Conservation (phyloP, 31 red algal genomes). For the Asparagopsis taxiformis region DNA sequence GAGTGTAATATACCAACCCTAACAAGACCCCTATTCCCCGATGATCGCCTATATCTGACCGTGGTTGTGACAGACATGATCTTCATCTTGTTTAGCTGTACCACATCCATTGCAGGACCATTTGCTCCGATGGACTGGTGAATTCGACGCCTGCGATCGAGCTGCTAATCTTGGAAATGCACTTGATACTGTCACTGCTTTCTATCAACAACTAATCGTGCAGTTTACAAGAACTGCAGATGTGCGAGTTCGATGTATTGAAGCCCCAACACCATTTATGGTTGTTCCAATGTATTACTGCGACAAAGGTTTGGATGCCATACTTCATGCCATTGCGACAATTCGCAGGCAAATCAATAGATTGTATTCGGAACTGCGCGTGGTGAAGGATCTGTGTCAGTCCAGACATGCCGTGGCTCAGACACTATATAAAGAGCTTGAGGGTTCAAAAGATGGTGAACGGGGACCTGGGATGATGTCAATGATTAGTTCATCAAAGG, state of each 20-base stretch:
- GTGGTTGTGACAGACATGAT: too few species aligned
- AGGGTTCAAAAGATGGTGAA: not conserved
- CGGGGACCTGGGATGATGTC: not conserved
- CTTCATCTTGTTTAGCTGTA: slow-evolving; percentile 1
- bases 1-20: too few species aligned
- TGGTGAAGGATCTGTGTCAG: not conserved
- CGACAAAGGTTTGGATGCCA: slow-evolving; percentile 5
- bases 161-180: not conserved
- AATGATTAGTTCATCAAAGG: not conserved
- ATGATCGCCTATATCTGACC: too few species aligned
- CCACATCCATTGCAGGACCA: not conserved
- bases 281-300: not conserved
- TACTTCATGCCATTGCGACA: not conserved
- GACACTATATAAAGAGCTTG: slow-evolving; percentile 7
- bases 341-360: slow-evolving; percentile 5
- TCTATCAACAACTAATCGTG: not conserved
- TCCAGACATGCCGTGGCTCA: not conserved
- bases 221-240: slow-evolving; percentile 4
- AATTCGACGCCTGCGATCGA: slow-evolving; percentile 5
- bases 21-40: too few species aligned
- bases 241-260: not conserved
- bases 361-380: not conserved
- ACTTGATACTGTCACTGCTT: slow-evolving; percentile 1
- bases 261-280: slow-evolving; percentile 7
- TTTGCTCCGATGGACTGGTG: not conserved